These are phyloP conservation scores for Metschnikowia lachancei DNA, from an alignment of 805 yeast species.

Conservation along the genomic window DNA sequence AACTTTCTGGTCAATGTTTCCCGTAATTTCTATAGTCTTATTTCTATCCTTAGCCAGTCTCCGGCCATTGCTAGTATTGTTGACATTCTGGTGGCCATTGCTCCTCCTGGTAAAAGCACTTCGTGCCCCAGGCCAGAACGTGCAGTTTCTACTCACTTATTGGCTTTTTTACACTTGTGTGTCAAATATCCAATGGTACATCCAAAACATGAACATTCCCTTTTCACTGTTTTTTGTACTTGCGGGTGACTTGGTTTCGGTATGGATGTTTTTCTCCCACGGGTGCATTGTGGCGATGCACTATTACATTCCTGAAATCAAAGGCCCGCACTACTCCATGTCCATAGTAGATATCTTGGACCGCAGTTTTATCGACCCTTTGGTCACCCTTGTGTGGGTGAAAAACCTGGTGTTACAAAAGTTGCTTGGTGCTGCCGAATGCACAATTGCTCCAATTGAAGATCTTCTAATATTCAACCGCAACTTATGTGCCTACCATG, in stretches of 20 bases:
- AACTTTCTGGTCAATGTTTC: not conserved
- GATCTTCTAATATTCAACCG: constrained; percentile 13
- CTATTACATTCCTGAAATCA: constrained; percentile 10
- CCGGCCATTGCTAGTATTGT: constrained; percentile 5
- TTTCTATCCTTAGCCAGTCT: not conserved
- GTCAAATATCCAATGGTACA: constrained; percentile 3
- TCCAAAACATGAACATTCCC: constrained; percentile 3
- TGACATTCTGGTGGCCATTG: constrained; percentile 17
- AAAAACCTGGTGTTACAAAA: constrained; percentile 9
- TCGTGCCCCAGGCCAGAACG: constrained; percentile 6
- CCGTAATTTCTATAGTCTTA: too few species aligned
- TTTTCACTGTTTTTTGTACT: not conserved
- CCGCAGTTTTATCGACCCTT: constrained; percentile 7
- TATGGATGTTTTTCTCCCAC: constrained; percentile 19
- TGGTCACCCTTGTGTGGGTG: constrained; percentile 8
- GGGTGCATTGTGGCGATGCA: constrained; percentile 14
- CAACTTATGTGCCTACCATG: constrained; percentile 6
- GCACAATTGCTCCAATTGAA: constrained; percentile 5
- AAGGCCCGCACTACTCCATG: not conserved
- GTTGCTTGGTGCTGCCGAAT: not conserved
- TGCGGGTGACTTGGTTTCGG: constrained; percentile 8
- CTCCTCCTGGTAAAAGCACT: constrained; percentile 13
- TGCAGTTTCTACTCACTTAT: constrained; percentile 14
- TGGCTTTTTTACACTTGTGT: constrained; percentile 14
- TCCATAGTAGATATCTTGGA: constrained; percentile 7